These are phyloP conservation scores for Exserohilum turcica DNA, from an alignment of 2,329 filamentous ascomycete genomes.

Conservation along the genomic window DNA sequence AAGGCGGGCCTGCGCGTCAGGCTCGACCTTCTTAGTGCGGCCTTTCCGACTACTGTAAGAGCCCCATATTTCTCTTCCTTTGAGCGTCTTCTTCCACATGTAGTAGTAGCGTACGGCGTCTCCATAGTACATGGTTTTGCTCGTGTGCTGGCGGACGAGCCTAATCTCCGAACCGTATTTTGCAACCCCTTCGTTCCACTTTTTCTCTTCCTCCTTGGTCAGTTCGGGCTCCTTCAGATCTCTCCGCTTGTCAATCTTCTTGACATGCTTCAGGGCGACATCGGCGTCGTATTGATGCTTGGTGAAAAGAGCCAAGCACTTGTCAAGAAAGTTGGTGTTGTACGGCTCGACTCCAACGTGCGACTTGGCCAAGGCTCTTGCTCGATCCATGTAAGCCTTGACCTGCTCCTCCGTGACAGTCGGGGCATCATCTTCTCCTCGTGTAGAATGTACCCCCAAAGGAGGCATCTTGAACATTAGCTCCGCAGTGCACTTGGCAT, in stretches of 20 bases:
- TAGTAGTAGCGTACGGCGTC: conserved; percentile 94
- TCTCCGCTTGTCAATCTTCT: conserved; percentile 67
- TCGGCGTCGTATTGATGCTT: conserved; percentile 73
- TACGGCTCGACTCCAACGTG: conserved; percentile 72
- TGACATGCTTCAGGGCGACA: conserved; percentile 71
- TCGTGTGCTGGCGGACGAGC: conserved; percentile 79
- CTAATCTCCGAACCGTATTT: conserved; percentile 92
- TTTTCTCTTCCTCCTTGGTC: conserved; percentile 77
- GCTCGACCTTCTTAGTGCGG: conserved; percentile 75
- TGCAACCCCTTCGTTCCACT: conserved; percentile 87
- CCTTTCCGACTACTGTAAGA: conserved; percentile 85
- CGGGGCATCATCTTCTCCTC: conserved; percentile 52
- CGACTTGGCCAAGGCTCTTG: conserved; percentile 64
- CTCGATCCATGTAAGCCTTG: conserved; percentile 75
- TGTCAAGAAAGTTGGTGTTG: conserved; percentile 86
- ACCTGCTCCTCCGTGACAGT: conserved; percentile 63
- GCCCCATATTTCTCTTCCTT: conserved; percentile 87
- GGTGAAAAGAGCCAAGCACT: conserved; percentile 76
- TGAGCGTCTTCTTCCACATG: conserved; percentile 93
- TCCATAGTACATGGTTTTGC: conserved; percentile 75
- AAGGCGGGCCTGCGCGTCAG: conserved; percentile 68
- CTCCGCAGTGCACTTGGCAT: conserved; percentile 75
- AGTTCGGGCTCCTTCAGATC: conserved; percentile 85
- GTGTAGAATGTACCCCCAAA: conserved; percentile 53
- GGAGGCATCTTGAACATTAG: conserved; percentile 78